Base-by-base conservation (phyloP, 192 early-diverging fungal genomes). In the Podochytrium sp. region DNA sequence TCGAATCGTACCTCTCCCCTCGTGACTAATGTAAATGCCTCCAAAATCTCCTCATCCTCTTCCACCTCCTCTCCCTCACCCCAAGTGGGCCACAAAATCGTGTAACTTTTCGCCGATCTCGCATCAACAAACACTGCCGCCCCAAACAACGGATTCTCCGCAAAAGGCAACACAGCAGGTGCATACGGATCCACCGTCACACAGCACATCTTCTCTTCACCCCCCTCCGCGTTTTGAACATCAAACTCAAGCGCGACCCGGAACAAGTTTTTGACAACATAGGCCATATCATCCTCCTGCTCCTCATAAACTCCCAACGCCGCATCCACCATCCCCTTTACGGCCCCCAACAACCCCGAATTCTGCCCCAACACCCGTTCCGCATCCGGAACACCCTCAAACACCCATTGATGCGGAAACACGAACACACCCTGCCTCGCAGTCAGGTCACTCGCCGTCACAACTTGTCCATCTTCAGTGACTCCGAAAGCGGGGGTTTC, bases 241-340 rank as follows among this genome's bases (percentile, higher is more conserved):
- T 74, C 60, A 33, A 57, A 74, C 63, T 74, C 60, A 56, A 67
- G 69, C 2, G 73, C 73, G n/a, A 74, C 56, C 16, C 55, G 49
- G 29, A 29, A 74, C 1, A 74, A 55, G 23, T 65, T 55, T 25
- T 35, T 65, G 35, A 68, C 37, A 7, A 65, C 64, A 66, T 27
- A 66, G 16, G 14, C 37, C 49, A 51, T 43, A 1, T 60, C 42
- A 18, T 47, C 14, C 25, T 35, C 38, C 18, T 39, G 25, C 40
- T 38, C 56, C 14, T 29, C 27, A 14, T 60, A 14, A 7, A 7
- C n/a, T 1, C 3, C 27, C n/a, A 30, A 34, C 14, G 40, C 39
- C 35, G 35, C 25, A 12, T n/a, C 23, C 34, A 72, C 38, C 34
- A 57, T 35, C 5, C 16, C 42, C 29, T 18, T 27, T 14, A 61